Conservation (phyloP, 805 yeast genomes). For the Candida alai region DNA sequence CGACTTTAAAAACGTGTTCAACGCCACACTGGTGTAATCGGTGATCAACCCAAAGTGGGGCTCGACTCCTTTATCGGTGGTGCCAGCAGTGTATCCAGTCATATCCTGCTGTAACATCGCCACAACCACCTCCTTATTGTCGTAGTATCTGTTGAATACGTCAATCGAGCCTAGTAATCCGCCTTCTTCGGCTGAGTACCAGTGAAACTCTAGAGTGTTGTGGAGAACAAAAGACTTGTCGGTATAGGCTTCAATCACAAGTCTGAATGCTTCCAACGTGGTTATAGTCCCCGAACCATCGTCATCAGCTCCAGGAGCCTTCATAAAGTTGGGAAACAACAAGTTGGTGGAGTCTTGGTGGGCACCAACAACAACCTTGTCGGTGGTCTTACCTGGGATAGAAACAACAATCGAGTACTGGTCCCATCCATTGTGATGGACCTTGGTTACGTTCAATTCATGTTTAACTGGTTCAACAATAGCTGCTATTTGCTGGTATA, state of each 20-base stretch:
- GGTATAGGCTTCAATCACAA: slow-evolving; percentile 41
- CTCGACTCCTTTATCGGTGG: slow-evolving; percentile 46
- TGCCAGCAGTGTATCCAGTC: slow-evolving; percentile 71
- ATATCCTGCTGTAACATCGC: slow-evolving; percentile 94
- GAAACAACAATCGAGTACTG: slow-evolving; percentile 74
- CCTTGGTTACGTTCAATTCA: slow-evolving; percentile 38
- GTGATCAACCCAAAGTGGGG: slow-evolving; percentile 78
- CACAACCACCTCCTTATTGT: slow-evolving; percentile 48
- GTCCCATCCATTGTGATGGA: slow-evolving; percentile 67
- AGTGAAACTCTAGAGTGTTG: slow-evolving; percentile 87
- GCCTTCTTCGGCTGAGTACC: slow-evolving; percentile 93
- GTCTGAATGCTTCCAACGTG: slow-evolving; percentile 67
- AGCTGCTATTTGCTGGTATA: slow-evolving; percentile 46
- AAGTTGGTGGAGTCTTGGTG: slow-evolving; percentile 85
- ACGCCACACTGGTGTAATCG: slow-evolving; percentile 56
- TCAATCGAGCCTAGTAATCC: slow-evolving; percentile 85
- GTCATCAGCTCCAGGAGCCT: slow-evolving; percentile 95
- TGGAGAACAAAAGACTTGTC: slow-evolving; percentile 46
- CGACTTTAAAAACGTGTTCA: slow-evolving; percentile 59
- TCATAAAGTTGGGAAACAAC: slow-evolving; percentile 59
- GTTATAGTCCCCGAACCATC: slow-evolving; percentile 88
- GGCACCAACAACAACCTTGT: slow-evolving; percentile 74
- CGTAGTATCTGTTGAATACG: slow-evolving; percentile 56
- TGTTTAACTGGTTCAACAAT: slow-evolving; percentile 26
- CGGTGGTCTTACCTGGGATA: slow-evolving; percentile 48